Conservation (phyloP, 2,329 filamentous ascomycete species). For the Purpureocillium lavendulum region DNA sequence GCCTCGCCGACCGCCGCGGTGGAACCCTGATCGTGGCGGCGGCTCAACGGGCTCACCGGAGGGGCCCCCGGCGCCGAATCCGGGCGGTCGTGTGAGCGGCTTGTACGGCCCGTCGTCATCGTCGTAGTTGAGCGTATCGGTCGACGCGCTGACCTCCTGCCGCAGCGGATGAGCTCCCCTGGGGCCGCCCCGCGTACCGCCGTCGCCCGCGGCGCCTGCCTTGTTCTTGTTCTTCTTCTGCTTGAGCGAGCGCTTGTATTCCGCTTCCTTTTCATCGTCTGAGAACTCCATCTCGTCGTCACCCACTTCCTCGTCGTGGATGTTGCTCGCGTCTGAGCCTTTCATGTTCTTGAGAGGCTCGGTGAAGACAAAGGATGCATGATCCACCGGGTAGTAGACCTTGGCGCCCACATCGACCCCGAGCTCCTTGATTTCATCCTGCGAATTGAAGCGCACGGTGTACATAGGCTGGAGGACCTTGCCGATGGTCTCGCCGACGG, state of each 20-base stretch:
- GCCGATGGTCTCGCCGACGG: conserved; percentile 77
- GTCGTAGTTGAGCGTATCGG: conserved; percentile 56
- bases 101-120: conserved; percentile 62
- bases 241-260: conserved; percentile 64
- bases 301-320: conserved; percentile 84
- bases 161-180: conserved; percentile 30
- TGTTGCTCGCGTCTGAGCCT: conserved; percentile 88
- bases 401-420: conserved; percentile 61
- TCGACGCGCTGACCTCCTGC: conserved; percentile 25
- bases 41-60: conserved; percentile 29
- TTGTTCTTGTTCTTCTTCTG: conserved; percentile 50
- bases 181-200: conserved; percentile 21
- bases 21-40: conserved; percentile 18
- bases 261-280: conserved; percentile 88
- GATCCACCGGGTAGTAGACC: conserved; percentile 71
- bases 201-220: conserved; percentile 31
- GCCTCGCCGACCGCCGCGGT: conserved; percentile 34
- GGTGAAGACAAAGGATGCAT: conserved; percentile 82
- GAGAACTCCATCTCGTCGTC: conserved; percentile 92
- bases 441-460: conserved; percentile 65
- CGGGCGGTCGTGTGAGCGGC: conserved; percentile 59
- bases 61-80: conserved; percentile 44
- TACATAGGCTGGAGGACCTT: conserved; percentile 82
- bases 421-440: conserved; percentile 57
- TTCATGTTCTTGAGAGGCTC: conserved; percentile 71